A percentile compares a stretch with the other conserved stretches of the same genome.
phyloP scores from a whole-genome alignment of 345 rosid species.

The Acer campestre region DNA sequence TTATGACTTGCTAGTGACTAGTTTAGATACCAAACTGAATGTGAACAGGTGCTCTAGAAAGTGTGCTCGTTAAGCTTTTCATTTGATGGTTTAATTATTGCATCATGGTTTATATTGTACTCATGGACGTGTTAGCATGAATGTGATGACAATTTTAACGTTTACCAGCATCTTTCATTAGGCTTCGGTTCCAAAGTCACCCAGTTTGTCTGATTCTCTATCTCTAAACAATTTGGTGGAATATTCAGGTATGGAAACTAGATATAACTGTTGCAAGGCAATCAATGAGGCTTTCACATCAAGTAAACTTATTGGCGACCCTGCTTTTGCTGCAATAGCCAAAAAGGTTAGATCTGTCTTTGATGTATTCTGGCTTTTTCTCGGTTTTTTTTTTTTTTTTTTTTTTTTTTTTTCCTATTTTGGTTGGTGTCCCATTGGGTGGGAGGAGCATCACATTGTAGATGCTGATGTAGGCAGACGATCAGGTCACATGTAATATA shows the following conservation, averaged over 20 bases:
- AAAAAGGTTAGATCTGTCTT: slow-evolving; percentile 52
- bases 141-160: neutral
- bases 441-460: neutral
- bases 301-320: slow-evolving; percentile 54
- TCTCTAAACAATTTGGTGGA: neutral
- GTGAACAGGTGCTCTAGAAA: neutral
- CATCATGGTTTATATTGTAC: neutral
- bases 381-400: neutral
- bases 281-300: slow-evolving; percentile 61
- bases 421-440: neutral
- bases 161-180: neutral
- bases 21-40: neutral
- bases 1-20: neutral
- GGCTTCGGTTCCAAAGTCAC: neutral
- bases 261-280: slow-evolving; percentile 77
- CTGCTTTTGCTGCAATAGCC: slow-evolving; percentile 53
- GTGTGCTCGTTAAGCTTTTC: neutral
- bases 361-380: neutral
- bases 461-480: neutral
- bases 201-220: neutral
- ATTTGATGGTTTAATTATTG: neutral
- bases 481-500: neutral
- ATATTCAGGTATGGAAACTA: slow-evolving; percentile 76
- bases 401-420: neutral
- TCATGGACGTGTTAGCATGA: neutral